phyloP scores from a whole-genome alignment of 345 rosid species.

The Chamaenerion angustifolium region DNA sequence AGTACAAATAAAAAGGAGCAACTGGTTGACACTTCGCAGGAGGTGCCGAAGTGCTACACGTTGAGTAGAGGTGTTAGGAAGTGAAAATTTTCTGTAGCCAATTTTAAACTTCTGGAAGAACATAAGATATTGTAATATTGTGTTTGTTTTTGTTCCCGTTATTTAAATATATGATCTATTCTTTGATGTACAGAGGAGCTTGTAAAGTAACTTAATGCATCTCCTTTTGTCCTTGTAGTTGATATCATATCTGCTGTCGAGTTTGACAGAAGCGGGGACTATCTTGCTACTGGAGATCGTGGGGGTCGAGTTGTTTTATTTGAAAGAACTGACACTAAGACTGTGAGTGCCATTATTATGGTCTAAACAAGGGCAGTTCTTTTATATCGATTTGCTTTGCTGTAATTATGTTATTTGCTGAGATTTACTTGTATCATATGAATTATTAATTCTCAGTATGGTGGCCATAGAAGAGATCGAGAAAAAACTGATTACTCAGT shows the following conservation, averaged over 20 bases:
- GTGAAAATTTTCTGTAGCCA: no score
- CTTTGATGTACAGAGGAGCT: not conserved
- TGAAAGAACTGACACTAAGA: constrained; percentile 61
- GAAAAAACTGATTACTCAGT: constrained; percentile 50
- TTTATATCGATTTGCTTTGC: constrained; percentile 1
- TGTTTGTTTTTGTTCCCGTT: not conserved
- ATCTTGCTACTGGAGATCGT: constrained; percentile 93
- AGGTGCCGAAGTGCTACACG: no score
- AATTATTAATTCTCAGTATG: constrained; percentile 31
- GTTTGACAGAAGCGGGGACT: constrained; percentile 67
- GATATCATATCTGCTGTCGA: constrained; percentile 86
- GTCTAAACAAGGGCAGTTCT: not conserved
- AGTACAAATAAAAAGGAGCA: no score
- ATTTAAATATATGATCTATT: not conserved
- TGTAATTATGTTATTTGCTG: not conserved
- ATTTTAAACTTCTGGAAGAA: no score
- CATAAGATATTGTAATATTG: not conserved
- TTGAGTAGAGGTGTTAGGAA: no score
- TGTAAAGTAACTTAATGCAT: not conserved
- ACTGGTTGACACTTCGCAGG: no score
- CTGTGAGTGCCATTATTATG: constrained; percentile 28
- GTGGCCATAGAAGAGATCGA: constrained; percentile 47
- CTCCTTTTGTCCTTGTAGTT: constrained; percentile 36
- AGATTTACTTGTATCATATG: constrained; percentile 6
- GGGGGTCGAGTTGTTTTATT: constrained; percentile 94